Percentiles rank a stretch among this genome's conserved stretches.
These are phyloP conservation scores for Polygonum maritimum DNA, from an alignment of 148 eudicot genomes.

Conservation along the genomic window DNA sequence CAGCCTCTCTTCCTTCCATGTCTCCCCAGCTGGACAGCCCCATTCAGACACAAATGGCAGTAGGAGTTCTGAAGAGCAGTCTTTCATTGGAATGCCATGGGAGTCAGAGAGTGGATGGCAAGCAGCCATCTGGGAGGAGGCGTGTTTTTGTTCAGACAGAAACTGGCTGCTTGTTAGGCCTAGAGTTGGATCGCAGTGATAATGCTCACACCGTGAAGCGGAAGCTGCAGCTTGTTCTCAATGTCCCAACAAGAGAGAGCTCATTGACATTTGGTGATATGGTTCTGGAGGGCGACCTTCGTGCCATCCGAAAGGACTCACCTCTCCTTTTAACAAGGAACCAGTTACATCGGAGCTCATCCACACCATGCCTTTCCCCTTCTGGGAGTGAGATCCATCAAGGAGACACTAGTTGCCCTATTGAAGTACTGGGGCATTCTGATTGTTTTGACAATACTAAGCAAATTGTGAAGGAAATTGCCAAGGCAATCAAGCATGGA, in stretches of 20 bases:
- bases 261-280: constrained; percentile 84
- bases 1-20: constrained; percentile 28
- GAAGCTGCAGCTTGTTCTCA: constrained; percentile 67
- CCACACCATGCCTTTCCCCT: constrained; percentile 97
- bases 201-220: constrained; percentile 90
- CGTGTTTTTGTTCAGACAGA: constrained; percentile 96
- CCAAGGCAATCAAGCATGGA: constrained; percentile 59
- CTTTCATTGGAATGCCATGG: constrained; percentile 52
- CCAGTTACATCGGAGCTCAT: constrained; percentile 76
- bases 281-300: constrained; percentile 80
- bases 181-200: constrained; percentile 85
- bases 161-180: constrained; percentile 79
- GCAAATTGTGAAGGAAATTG: constrained; percentile 56
- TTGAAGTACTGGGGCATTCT: constrained; percentile 62
- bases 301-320: constrained; percentile 77
- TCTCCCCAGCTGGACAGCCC: constrained; percentile 65
- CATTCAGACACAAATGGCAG: constrained; percentile 78
- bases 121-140: constrained; percentile 45
- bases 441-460: constrained; percentile 35
- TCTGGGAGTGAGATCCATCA: constrained; percentile 59
- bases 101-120: constrained; percentile 36
- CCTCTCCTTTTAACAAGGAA: constrained; percentile 71
- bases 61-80: constrained; percentile 49
- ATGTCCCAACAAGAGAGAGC: constrained; percentile 74
- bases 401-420: constrained; percentile 58